These are phyloP conservation scores for Stenogyne calaminthoides DNA, from an alignment of 305 asterid species.

Conservation along the genomic window DNA sequence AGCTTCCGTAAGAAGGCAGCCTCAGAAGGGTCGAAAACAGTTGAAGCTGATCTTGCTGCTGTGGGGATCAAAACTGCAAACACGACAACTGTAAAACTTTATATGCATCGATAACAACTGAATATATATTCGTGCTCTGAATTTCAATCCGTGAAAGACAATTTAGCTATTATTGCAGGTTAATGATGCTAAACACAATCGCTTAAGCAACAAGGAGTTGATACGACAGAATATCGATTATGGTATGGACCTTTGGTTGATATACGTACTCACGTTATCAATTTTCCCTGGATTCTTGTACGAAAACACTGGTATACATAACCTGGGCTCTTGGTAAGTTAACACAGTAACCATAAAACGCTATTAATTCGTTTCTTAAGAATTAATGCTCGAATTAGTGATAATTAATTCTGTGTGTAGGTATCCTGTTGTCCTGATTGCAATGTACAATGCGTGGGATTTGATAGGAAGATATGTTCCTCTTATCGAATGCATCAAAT, in stretches of 20 bases:
- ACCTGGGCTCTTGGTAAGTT: constrained; percentile 75
- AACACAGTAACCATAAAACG: background rate
- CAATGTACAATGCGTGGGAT: constrained; percentile 83
- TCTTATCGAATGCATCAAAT: constrained; percentile 39
- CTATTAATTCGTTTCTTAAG: background rate
- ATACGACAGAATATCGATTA: constrained; percentile 62
- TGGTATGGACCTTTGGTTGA: constrained; percentile 54
- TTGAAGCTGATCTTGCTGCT: constrained; percentile 86
- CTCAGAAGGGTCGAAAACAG: constrained; percentile 83
- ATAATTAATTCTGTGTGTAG: constrained; percentile 33
- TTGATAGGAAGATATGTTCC: constrained; percentile 73
- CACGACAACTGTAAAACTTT: constrained; percentile 33
- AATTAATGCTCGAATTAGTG: background rate
- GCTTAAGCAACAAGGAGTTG: constrained; percentile 65
- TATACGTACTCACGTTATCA: constrained; percentile 69
- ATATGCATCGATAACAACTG: background rate
- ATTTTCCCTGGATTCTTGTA: constrained; percentile 92
- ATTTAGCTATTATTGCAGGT: constrained; percentile 41
- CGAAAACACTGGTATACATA: constrained; percentile 83
- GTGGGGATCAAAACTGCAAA: constrained; percentile 52
- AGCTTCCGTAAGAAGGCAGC: constrained; percentile 73
- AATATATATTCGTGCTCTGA: background rate
- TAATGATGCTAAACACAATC: constrained; percentile 38
- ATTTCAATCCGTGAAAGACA: background rate
- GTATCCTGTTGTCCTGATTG: constrained; percentile 74